A percentile compares a stretch with the other conserved stretches of the same genome.
These are phyloP conservation scores for Fusarium veterinarium DNA, from an alignment of 2,329 filamentous ascomycete genomes.

Conservation along the genomic window DNA sequence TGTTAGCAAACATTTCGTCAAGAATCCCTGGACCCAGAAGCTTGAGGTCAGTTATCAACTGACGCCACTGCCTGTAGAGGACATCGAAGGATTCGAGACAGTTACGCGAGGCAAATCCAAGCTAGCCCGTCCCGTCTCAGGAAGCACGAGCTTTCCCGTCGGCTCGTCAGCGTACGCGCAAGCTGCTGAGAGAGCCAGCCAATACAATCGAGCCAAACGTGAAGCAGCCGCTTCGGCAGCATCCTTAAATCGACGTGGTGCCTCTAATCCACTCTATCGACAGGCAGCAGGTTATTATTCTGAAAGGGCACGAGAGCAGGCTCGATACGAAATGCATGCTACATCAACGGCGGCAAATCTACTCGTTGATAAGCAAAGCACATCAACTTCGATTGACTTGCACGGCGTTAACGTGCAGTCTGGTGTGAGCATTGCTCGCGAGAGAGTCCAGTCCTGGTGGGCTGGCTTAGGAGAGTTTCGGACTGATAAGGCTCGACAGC, in stretches of 20 bases:
- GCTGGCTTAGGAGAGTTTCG: slow-evolving; percentile 73
- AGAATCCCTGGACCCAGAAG: slow-evolving; percentile 51
- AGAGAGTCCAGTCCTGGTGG: slow-evolving; percentile 82
- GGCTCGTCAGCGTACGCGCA: slow-evolving; percentile 41
- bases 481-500: slow-evolving; percentile 59
- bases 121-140: slow-evolving; percentile 4
- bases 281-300: slow-evolving; percentile 82
- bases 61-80: slow-evolving; percentile 50
- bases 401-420: slow-evolving; percentile 87
- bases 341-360: slow-evolving; percentile 75
- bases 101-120: slow-evolving; percentile 25
- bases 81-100: slow-evolving; percentile 46
- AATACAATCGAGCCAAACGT: slow-evolving; percentile 46
- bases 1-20: slow-evolving; percentile 57
- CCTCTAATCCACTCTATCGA: slow-evolving; percentile 78
- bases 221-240: slow-evolving; percentile 53
- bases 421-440: slow-evolving; percentile 80
- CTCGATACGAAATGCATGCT: slow-evolving; percentile 67
- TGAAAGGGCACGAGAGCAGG: slow-evolving; percentile 74
- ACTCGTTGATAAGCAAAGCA: slow-evolving; percentile 76
- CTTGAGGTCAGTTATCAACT: slow-evolving; percentile 55
- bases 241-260: slow-evolving; percentile 60
- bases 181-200: slow-evolving; percentile 45
- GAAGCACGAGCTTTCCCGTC: not conserved
- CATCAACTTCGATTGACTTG: slow-evolving; percentile 73